phyloP scores from a whole-genome alignment of 495 filamentous ascomycete species.

The Margaritispora aquatica region DNA sequence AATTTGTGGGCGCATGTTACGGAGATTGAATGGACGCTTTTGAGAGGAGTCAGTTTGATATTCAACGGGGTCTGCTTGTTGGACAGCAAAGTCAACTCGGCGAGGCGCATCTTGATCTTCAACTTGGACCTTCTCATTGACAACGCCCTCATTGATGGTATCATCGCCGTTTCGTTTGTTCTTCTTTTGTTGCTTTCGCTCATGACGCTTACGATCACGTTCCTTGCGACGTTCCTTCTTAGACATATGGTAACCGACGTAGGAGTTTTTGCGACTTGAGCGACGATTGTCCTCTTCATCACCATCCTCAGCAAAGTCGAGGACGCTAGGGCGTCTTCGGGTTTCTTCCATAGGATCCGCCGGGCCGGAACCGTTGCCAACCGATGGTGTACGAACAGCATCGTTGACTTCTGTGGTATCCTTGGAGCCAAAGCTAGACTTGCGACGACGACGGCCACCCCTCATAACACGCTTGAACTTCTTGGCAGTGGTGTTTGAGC shows the following conservation, averaged over 20 bases:
- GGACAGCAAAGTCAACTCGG: conserved; percentile 32
- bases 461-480: conserved; percentile 57
- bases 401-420: conserved; percentile 33
- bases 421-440: conserved; percentile 61
- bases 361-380: conserved; percentile 13
- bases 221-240: conserved; percentile 29
- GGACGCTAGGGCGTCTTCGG: conserved; percentile 10
- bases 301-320: conserved; percentile 20
- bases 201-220: conserved; percentile 25
- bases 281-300: conserved; percentile 11
- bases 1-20: conserved; percentile 43
- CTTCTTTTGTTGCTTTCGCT: conserved; percentile 33
- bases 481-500: conserved; percentile 59
- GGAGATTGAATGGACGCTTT: conserved; percentile 39
- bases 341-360: conserved; percentile 5
- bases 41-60: conserved; percentile 21
- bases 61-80: conserved; percentile 14
- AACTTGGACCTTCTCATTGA: conserved; percentile 16
- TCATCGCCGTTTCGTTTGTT: conserved; percentile 24
- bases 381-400: conserved; percentile 10
- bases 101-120: conserved; percentile 20
- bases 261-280: conserved; percentile 18
- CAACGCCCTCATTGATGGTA: conserved; percentile 9
- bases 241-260: conserved; percentile 3
- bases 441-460: conserved; percentile 51